Evolutionary conservation across 129 eudicot species (phyloP).

Genomic region (carrot (Daucus carota)): DH1_v3.0 NC_030383.2:58893501-58894000

Average conservation of each 20-base stretch:
- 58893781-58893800: not conserved
- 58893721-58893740: not conserved
- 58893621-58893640: constrained; percentile 30
- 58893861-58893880: constrained; percentile 2
- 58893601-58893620: constrained; percentile 46
- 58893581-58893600: constrained; percentile 53
- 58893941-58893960: constrained; percentile 20
- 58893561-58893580: constrained; percentile 36
- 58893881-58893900: not conserved
- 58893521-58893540: constrained; percentile 49
- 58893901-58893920: constrained; percentile 4
- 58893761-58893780: not conserved
- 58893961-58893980: constrained; percentile 45
- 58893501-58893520: constrained; percentile 2
- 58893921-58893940: not conserved
- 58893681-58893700: not conserved
- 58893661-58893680: not conserved
- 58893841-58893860: not conserved
- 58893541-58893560: constrained; percentile 56
- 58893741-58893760: not conserved
- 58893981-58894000: constrained; percentile 16
- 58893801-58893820: not conserved
- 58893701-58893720: not conserved
- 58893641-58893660: not conserved
- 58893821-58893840: not conserved